Base-by-base conservation (phyloP, 2,329 filamentous ascomycete genomes). In the Claviceps cyperi region DNA sequence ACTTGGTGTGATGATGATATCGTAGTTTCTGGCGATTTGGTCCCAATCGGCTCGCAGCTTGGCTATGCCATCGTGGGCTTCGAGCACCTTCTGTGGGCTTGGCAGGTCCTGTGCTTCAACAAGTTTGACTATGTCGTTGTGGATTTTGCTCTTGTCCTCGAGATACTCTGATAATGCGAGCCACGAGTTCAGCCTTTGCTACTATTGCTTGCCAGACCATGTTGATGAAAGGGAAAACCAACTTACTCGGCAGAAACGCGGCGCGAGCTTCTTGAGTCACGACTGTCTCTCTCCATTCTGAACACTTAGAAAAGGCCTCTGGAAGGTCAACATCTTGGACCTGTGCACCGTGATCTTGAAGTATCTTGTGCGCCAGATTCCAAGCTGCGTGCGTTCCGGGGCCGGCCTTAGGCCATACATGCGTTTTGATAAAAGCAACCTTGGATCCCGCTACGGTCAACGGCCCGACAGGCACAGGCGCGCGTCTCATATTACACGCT, bases 251-350 rank as follows among this genome's bases (percentile, higher is more conserved):
- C 21, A 56, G 45, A 44, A 55, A 55, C 2, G 54, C 53, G 15
- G 50, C 47, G 14, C 53, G 51, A 2, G 51, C 50, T 24, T 56
- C 54, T 21, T 50, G 43, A 5, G 40, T 21, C 3, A 52, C 50
- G 2, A 56, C 32, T 11, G 46, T 38, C 8, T 55, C 53, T 9
- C 50, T 75, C 74, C 74, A 81, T n/a, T 68, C 59, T 1, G 69
- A 68, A 21, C 79, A 58, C 2, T 64, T 60, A 3, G 65, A 60
- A 51, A 83, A 76, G 0, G 73, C 68, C 0, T 65, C 49, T 0
- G 75, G 75, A 1, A 83, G 63, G 0, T 69, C 64, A 1, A 83
- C 63, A 44, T 82, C 78, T 9, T 78, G 71, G 0, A 84, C 70
- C 5, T 65, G 59, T 0, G 77, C 80, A 0, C 78, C 79, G 6